Base-by-base conservation (phyloP, 1,139 yeast species). In the Candida pseudocylindracea region DNA sequence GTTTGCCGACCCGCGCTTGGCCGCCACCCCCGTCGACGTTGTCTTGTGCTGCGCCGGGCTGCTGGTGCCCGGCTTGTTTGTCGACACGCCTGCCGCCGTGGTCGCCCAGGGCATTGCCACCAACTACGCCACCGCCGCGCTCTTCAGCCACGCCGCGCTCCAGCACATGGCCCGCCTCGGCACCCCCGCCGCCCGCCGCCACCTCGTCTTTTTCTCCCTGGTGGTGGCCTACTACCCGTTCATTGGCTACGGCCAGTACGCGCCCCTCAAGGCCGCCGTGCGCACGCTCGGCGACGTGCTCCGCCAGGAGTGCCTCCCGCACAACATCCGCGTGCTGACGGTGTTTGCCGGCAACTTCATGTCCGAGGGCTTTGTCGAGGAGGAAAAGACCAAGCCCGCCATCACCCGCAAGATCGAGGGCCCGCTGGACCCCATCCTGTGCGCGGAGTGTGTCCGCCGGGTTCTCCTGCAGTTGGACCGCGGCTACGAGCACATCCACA, bases 11-110 rank as follows among this genome's bases (percentile, higher is more conserved):
- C 91, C 93, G 0, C 4, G 20, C 6, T 15, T 15, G 20, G 20
- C 6, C 20, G 4, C 20, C 20, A 15, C 20, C 32, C 32, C 12
- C 20, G 20, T 15, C 6, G 93, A 83, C 42, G 66, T 67, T 35
- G 67, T 83, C 9, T 54, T 81, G 40, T 72, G 88, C 46, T 80
- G 94, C 53, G 96, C 94, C 8, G 96, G 96, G 2, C 69, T 76
- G 0, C 72, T 94, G 0, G 53, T 63, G 4, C 93, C 94, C 2
- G 83, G 83, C 35, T 51, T 88, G 31, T 79, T 88, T 42, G 50
- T 62, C 4, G 94, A 85, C 36, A 53, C 75, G 37, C 57, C 73
- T 0, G 54, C 70, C 1, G 50, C 52, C 1, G 81, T 74, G 31
- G 50, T 88, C 15, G 60, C 60, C 20, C 41, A 46, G 7, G 92